A percentile compares a stretch with the other conserved stretches of the same genome.
These are phyloP conservation scores for Boletellus dicymbophilus DNA, from an alignment of 1,284 basidiomycete genomes.

Conservation along the genomic window DNA sequence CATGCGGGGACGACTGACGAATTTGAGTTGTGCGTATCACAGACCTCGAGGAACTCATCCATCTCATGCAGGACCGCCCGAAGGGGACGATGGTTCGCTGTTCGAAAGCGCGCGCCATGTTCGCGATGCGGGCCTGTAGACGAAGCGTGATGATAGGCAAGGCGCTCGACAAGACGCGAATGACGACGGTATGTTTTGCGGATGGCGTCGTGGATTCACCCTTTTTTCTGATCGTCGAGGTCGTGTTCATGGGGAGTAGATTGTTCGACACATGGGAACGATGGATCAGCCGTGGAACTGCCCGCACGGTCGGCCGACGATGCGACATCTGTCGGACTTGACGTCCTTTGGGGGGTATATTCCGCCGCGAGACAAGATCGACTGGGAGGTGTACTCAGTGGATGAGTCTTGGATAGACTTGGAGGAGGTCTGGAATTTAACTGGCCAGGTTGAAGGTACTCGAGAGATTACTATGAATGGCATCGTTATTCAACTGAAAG, in stretches of 20 bases:
- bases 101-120: constrained; percentile 94
- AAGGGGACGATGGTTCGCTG: constrained; percentile 84
- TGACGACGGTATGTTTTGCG: constrained; percentile 77
- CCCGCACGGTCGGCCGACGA: constrained; percentile 95
- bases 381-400: constrained; percentile 25
- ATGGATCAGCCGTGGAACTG: constrained; percentile 99
- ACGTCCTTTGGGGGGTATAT: constrained; percentile 28
- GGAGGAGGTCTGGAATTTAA: too few relatives aligned
- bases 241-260: constrained; percentile 43
- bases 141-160: constrained; percentile 97
- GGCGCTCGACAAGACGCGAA: constrained; percentile 75
- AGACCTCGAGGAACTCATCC: constrained; percentile 97
- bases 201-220: too few relatives aligned
- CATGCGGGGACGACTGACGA: too few relatives aligned
- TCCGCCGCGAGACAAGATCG: constrained; percentile 10
- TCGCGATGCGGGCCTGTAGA: constrained; percentile 94
- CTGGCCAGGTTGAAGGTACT: too few relatives aligned
- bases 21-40: too few relatives aligned
- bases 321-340: constrained; percentile 73
- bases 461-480: too few relatives aligned
- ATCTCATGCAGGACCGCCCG: constrained; percentile 79
- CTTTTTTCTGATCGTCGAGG: background rate
- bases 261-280: constrained; percentile 91
- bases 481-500: too few relatives aligned
- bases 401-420: background rate